Conservation (phyloP, 148 eudicot species). For the Polygonum aviculare region DNA sequence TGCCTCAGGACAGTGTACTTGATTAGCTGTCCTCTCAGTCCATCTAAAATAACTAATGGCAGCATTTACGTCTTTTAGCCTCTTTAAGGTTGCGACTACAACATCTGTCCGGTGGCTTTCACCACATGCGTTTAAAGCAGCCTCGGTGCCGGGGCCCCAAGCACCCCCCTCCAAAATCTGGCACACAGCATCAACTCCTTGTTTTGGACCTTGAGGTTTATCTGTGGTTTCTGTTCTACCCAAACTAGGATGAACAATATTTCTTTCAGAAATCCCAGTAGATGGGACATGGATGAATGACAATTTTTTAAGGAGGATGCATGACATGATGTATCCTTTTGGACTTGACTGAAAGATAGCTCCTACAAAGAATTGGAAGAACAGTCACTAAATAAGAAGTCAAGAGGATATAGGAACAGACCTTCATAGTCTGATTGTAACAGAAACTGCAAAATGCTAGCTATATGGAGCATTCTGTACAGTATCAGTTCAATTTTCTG, state of each 20-base stretch:
- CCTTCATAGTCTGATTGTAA: neutral
- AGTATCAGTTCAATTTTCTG: neutral
- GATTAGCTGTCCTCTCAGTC: slow-evolving; percentile 49
- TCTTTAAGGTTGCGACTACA: slow-evolving; percentile 61
- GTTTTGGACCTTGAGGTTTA: slow-evolving; percentile 9
- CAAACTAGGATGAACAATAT: neutral
- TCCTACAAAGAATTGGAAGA: neutral
- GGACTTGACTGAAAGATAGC: neutral
- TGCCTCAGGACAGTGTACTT: slow-evolving; percentile 70
- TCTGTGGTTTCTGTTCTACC: neutral
- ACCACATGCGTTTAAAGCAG: slow-evolving; percentile 32
- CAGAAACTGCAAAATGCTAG: neutral
- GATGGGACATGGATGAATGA: slow-evolving; percentile 6
- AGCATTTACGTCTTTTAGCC: slow-evolving; percentile 48
- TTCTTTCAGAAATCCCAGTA: neutral
- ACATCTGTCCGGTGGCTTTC: slow-evolving; percentile 38
- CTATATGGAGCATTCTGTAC: neutral
- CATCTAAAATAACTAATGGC: slow-evolving; percentile 77
- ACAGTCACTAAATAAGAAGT: neutral
- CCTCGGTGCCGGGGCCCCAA: slow-evolving; percentile 73
- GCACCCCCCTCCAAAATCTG: slow-evolving; percentile 54
- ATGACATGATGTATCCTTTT: neutral
- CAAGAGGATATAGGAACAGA: neutral
- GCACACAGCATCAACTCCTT: slow-evolving; percentile 48
- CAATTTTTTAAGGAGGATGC: neutral